Conservation (phyloP, 805 yeast genomes). For the Nakazawaea populi region DNA sequence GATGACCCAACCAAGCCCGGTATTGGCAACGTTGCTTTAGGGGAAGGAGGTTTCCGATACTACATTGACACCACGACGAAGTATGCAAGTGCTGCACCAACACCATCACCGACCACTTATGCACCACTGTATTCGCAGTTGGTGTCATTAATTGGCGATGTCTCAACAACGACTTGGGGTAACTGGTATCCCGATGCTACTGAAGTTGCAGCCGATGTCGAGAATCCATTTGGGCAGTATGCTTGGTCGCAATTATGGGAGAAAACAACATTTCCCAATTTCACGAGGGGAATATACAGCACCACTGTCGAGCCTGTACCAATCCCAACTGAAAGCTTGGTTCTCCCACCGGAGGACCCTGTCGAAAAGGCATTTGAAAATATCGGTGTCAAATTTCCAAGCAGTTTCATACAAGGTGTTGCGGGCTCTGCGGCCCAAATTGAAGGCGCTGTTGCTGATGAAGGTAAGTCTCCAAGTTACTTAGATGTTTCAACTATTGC, state of each 20-base stretch:
- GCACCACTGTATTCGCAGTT: constrained; percentile 15
- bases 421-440: constrained; percentile 30
- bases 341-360: constrained; percentile 11
- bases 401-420: constrained; percentile 21
- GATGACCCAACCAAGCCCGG: neutral
- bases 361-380: constrained; percentile 1
- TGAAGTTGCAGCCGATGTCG: neutral
- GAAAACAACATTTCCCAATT: constrained; percentile 3
- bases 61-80: constrained; percentile 6
- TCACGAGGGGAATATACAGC: constrained; percentile 10
- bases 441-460: constrained; percentile 30
- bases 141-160: neutral
- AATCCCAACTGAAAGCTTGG: constrained; percentile 7
- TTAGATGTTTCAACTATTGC: constrained; percentile 20
- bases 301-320: constrained; percentile 10
- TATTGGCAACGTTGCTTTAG: neutral
- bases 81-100: constrained; percentile 2
- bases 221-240: constrained; percentile 8
- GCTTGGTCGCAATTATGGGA: constrained; percentile 10
- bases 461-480: constrained; percentile 26
- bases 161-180: constrained; percentile 10
- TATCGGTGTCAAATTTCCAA: constrained; percentile 5
- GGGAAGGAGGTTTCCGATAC: constrained; percentile 5
- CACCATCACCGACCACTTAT: constrained; percentile 14
- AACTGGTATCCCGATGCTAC: constrained; percentile 7